Percentiles rank a stretch among this genome's conserved stretches.
Evolutionary conservation across 2,329 filamentous ascomycete genomes (phyloP).

Genomic region (Aspergillus pseudoterreus): DNA sequence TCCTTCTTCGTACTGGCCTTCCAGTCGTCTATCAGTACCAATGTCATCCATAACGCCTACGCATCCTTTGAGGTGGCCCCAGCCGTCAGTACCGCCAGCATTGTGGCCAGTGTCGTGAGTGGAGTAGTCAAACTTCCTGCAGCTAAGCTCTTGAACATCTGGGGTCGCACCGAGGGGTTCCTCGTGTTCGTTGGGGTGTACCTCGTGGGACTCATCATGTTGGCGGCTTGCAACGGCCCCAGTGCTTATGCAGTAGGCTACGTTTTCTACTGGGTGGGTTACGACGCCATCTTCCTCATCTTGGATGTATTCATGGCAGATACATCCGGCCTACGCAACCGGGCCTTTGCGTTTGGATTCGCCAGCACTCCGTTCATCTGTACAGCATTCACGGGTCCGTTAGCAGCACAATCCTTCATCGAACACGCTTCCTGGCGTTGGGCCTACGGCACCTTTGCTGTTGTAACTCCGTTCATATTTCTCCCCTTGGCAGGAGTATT

Average conservation of each 20-base stretch:
- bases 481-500: conserved; percentile 55
- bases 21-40: conserved; percentile 40
- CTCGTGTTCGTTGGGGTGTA: conserved; percentile 48
- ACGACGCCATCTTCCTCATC: conserved; percentile 54
- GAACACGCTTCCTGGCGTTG: conserved; percentile 55
- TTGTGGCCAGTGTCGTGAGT: conserved; percentile 55
- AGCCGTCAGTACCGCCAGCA: conserved; percentile 50
- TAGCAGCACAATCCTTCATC: conserved; percentile 51
- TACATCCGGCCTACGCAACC: conserved; percentile 57
- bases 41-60: conserved; percentile 50
- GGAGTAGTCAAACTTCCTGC: conserved; percentile 59
- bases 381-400: conserved; percentile 54
- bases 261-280: conserved; percentile 60
- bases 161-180: conserved; percentile 60
- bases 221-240: conserved; percentile 59
- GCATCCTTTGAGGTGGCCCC: conserved; percentile 50
- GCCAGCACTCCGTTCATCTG: conserved; percentile 60
- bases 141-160: conserved; percentile 61
- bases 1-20: conserved; percentile 46
- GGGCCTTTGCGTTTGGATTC: conserved; percentile 59
- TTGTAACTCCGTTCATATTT: conserved; percentile 56
- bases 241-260: conserved; percentile 62
- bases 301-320: conserved; percentile 62
- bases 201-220: conserved; percentile 54
- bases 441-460: conserved; percentile 60